Base-by-base conservation (phyloP, 2,329 filamentous ascomycete species). In the Laburnicola sp. region DNA sequence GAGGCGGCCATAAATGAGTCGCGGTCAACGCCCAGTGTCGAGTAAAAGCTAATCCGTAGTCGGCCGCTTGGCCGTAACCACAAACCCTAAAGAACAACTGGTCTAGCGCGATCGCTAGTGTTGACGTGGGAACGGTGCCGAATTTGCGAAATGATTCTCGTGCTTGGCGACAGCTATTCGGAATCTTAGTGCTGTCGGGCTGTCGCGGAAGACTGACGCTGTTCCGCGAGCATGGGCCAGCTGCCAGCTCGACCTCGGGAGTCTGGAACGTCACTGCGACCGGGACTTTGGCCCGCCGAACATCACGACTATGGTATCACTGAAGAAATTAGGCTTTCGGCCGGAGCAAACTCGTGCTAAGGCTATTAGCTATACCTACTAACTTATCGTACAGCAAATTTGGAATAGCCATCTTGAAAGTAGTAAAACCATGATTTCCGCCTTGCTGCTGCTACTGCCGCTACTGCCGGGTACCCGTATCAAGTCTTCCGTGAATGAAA, bases 191-290 rank as follows among this genome's bases (percentile, higher is more conserved):
- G 32, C 28, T 45, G 43, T 10, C 22, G 23, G 16, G 31, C 16
- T 22, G 26, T 37, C n/a, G 21, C 38, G 32, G 32, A 37, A 31
- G 16, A 30, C 7, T 16, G 26, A 38, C 4, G n/a, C 26, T n/a
- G 32, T 38, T 45, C 42, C 42, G 9, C 42, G 42, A 45, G 25
- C 38, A 44, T 26, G 30, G 41, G 30, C 41, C 41, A 2, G 28
- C 34, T 27, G 16, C 21, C n/a, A 21, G 42, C 10, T 45, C 41
- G 35, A 11, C 23, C 40, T 26, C 31, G 27, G n/a, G 28, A n/a
- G n/a, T n/a, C 27, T 25, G n/a, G 27, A 23, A 35, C 41, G 4
- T 44, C 21, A 25, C 30, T 27, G 31, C 11, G 11, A 36, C 42
- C 42, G 25, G 42, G 28, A 34, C 32, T 5, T 45, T 22, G 34